Conservation (phyloP, 768 basidiomycete species). For the Mycena haematopus region DNA sequence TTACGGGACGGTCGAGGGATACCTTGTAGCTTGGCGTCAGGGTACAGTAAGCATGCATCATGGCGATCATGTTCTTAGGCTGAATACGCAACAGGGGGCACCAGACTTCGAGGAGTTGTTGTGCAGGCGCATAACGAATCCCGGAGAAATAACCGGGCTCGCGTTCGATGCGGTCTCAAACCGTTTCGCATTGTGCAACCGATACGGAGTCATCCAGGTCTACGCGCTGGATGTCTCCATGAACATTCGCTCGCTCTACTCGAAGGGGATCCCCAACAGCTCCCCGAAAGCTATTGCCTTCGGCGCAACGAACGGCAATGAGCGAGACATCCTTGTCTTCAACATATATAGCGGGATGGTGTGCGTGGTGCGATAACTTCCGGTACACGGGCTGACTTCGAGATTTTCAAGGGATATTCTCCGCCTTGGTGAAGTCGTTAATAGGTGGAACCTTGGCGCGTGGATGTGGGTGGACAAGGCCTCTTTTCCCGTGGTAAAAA, state of each 20-base stretch:
- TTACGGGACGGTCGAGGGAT: conserved; percentile 3
- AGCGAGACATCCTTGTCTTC: conserved; percentile 8
- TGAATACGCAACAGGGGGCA: neutral
- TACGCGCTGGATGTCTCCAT: neutral
- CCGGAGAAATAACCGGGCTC: neutral
- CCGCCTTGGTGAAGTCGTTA: neutral
- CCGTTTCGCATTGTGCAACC: neutral
- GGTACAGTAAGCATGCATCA: neutral
- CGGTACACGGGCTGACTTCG: too few species aligned
- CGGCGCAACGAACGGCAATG: neutral
- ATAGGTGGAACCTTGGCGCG: too few species aligned
- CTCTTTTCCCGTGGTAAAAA: too few species aligned
- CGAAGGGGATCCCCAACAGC: neutral
- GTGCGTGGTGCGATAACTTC: conserved; percentile 3
- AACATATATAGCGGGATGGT: neutral
- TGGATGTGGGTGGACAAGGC: too few species aligned
- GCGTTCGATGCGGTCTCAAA: conserved; percentile 7
- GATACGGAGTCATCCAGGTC: neutral
- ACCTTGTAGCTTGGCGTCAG: conserved; percentile 6
- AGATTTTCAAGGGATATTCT: too few species aligned
- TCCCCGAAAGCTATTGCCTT: conserved; percentile 1
- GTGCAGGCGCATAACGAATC: neutral
- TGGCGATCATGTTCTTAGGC: too few species aligned
- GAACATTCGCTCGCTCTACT: neutral
- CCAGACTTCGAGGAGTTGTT: neutral